Base-by-base conservation (phyloP, 2,329 filamentous ascomycete genomes). In the Sporothrix curviconia region DNA sequence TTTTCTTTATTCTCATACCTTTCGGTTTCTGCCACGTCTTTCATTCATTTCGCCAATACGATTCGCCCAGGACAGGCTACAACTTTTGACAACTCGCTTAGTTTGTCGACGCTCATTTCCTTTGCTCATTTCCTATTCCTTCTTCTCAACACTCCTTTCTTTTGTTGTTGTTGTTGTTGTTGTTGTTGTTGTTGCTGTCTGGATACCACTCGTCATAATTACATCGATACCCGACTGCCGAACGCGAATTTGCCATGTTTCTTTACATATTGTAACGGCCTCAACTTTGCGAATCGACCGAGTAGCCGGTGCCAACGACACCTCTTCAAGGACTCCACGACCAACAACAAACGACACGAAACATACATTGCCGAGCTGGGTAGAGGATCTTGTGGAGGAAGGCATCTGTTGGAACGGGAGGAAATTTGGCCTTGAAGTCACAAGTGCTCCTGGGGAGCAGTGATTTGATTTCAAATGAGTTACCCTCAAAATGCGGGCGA, bases 401-500 rank as follows among this genome's bases (percentile, higher is more conserved):
- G 62, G 59, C 61, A 63, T 47, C 43, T 15, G 28, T 19, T n/a
- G 5, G 7, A 24, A 24, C 8, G 44, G 36, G 37, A 42, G 32
- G 46, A 22, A 47, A 34, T 43, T 14, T 15, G 24, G 32, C 32
- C 46, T 37, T 34, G 24, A 24, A 36, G n/a, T 19, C 36, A 39
- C 44, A 7, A 22, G 24, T 40, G 59, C 59, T 59, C 58, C 57
- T 54, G 50, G 62, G 64, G 66, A 62, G 56, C 39, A 32, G 63
- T 60, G 57, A 64, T 51, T n/a, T 61, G 6, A n/a, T 65, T 63
- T 67, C 76, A 76, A 75, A 83, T 82, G 80, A 82, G 74, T 77
- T 74, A 72, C 69, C 66, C 68, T 66, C 75, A 81, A 74, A 70
- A 82, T 81, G 80, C 75, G 71, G 74, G 70, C 69, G 71, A 71